A percentile compares a stretch with the other conserved stretches of the same genome.
phyloP scores from a whole-genome alignment of 1,284 basidiomycete species.

The Naganishia liquefaciens region DNA sequence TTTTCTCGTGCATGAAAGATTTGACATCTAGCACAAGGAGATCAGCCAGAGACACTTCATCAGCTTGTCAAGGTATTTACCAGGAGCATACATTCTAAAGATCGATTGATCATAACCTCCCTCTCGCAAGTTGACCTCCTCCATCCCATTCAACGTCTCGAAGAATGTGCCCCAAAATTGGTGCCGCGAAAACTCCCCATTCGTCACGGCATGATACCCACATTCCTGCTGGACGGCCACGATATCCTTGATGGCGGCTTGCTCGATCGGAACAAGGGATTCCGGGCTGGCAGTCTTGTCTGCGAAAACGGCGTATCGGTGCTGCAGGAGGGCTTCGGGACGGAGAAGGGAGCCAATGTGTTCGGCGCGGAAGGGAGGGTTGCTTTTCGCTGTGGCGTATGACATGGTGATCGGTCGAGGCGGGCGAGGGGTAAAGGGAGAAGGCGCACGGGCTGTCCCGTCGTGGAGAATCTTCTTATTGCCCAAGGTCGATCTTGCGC shows the following conservation, averaged over 20 bases:
- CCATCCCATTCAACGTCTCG: slow-evolving; percentile 66
- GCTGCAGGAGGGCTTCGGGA: slow-evolving; percentile 43
- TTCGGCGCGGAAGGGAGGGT: slow-evolving; percentile 50
- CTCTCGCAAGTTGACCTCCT: slow-evolving; percentile 59
- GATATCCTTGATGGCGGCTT: slow-evolving; percentile 51
- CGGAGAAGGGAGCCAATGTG: slow-evolving; percentile 51
- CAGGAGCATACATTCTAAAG: slow-evolving; percentile 41
- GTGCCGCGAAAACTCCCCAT: slow-evolving; percentile 52
- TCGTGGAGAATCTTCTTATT: too few species aligned
- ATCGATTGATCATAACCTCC: slow-evolving; percentile 36
- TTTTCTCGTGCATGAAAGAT: slow-evolving; percentile 37
- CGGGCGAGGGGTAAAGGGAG: too few species aligned
- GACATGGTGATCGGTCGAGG: slow-evolving; percentile 3
- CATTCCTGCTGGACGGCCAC: slow-evolving; percentile 46
- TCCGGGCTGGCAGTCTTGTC: slow-evolving; percentile 42
- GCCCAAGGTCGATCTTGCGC: too few species aligned
- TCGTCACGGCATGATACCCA: slow-evolving; percentile 50
- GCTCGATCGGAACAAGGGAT: slow-evolving; percentile 46
- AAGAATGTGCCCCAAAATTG: slow-evolving; percentile 60
- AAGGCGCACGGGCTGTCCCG: too few species aligned
- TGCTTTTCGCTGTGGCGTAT: slow-evolving; percentile 18
- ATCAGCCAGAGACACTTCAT: not conserved
- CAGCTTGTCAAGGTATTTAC: not conserved
- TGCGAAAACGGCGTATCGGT: slow-evolving; percentile 41
- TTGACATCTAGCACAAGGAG: slow-evolving; percentile 13